phyloP scores from a whole-genome alignment of 2,329 filamentous ascomycete species.

The Stenocarpella maydis region DNA sequence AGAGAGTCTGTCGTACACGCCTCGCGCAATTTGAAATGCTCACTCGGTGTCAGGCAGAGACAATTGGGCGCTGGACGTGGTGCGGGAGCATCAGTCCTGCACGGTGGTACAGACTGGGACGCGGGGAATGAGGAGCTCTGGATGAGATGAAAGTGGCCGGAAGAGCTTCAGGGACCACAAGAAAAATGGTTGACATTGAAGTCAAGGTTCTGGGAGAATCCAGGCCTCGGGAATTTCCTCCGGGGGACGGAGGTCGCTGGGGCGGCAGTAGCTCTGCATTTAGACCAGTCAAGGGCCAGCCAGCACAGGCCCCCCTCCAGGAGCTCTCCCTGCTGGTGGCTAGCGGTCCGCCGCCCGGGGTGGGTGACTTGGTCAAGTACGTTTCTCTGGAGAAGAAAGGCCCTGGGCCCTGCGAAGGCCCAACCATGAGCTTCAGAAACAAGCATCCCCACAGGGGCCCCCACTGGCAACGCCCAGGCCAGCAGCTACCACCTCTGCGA shows the following conservation, averaged over 20 bases:
- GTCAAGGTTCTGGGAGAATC: constrained; percentile 27
- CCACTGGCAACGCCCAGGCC: not conserved
- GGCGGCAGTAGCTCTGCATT: constrained; percentile 34
- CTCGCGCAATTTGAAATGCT: constrained; percentile 33
- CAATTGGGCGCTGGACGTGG: constrained; percentile 28
- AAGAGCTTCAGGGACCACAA: constrained; percentile 7
- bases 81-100: constrained; percentile 20
- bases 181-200: constrained; percentile 12
- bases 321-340: constrained; percentile 23
- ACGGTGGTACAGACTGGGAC: constrained; percentile 31
- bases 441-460: not conserved
- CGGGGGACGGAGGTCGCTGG: constrained; percentile 31
- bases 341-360: constrained; percentile 14
- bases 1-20: constrained; percentile 30
- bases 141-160: constrained; percentile 1
- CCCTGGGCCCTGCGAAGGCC: not conserved
- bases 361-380: constrained; percentile 8
- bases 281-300: constrained; percentile 28
- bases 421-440: constrained; percentile 8
- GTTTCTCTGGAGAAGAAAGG: constrained; percentile 21
- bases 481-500: too few species aligned
- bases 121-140: constrained; percentile 32
- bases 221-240: constrained; percentile 30
- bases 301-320: constrained; percentile 14
- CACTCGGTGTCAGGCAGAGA: constrained; percentile 33